Conservation (phyloP, 257 asterid species). For the Ocimum tenuiflorum region DNA sequence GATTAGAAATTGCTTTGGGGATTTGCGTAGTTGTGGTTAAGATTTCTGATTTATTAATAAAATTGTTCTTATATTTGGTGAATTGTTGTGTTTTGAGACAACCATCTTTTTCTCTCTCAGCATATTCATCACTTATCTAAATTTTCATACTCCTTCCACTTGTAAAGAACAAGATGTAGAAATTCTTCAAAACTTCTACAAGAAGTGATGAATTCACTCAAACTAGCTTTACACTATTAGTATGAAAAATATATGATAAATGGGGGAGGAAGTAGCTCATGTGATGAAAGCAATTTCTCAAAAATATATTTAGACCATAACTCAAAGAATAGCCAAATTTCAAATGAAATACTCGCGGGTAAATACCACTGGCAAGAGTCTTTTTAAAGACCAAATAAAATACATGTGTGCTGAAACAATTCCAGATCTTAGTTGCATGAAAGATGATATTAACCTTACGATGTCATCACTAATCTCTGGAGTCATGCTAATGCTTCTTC, state of each 20-base stretch:
- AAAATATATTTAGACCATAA: background rate
- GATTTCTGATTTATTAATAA: too few relatives aligned
- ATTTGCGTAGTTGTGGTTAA: too few relatives aligned
- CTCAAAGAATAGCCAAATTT: background rate
- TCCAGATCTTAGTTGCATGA: slow-evolving; percentile 3
- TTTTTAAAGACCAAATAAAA: background rate
- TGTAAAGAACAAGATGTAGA: background rate
- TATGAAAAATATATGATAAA: background rate
- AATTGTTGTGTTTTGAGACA: too few relatives aligned
- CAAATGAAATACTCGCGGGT: background rate
- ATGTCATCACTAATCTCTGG: slow-evolving; percentile 98
- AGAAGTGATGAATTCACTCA: background rate
- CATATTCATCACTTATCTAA: slow-evolving; percentile 1
- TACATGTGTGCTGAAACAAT: background rate
- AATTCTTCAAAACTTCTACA: background rate
- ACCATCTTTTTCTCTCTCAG: too few relatives aligned
- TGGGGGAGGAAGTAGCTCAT: background rate
- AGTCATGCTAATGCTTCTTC: slow-evolving; percentile 94
- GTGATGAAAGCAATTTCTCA: background rate
- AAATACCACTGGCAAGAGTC: background rate
- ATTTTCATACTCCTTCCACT: background rate
- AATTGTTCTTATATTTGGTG: too few relatives aligned
- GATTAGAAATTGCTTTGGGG: too few relatives aligned
- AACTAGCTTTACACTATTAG: background rate
- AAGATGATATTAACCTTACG: slow-evolving; percentile 63